A percentile compares a stretch with the other conserved stretches of the same genome.
These are phyloP conservation scores for Ogataea salicorniae DNA, from an alignment of 805 yeast genomes.

Conservation along the genomic window DNA sequence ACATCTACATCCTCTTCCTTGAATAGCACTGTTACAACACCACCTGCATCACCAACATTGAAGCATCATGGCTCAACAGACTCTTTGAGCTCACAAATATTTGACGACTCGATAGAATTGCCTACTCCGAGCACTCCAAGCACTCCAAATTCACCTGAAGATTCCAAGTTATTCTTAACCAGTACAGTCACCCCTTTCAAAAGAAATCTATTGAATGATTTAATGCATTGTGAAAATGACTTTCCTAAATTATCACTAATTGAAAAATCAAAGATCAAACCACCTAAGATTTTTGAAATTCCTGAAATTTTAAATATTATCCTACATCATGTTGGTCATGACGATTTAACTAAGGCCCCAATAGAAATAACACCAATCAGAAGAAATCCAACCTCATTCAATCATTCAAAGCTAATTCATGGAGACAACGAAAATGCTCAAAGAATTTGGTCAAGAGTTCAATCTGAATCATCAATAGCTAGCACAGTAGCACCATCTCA, in stretches of 20 bases:
- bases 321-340: conserved; percentile 53
- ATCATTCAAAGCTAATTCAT: conserved; percentile 65
- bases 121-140: conserved; percentile 6
- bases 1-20: conserved; percentile 34
- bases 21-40: conserved; percentile 1
- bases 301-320: conserved; percentile 73
- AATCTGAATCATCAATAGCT: conserved; percentile 10
- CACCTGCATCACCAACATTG: conserved; percentile 3
- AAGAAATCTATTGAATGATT: conserved; percentile 11
- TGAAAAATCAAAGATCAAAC: background rate
- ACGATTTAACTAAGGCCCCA: conserved; percentile 44
- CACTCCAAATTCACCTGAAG: conserved; percentile 1
- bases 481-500: conserved; percentile 2
- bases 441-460: conserved; percentile 27
- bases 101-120: background rate
- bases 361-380: conserved; percentile 55
- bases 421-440: conserved; percentile 35
- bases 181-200: background rate
- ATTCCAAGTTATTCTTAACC: too few relatives aligned
- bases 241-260: conserved; percentile 10
- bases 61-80: background rate
- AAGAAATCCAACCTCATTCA: conserved; percentile 61
- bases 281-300: conserved; percentile 48
- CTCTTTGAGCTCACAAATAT: conserved; percentile 9
- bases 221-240: conserved; percentile 13